Evolutionary conservation across 2,329 filamentous ascomycete genomes (phyloP), one percentile per base, ranked within the genome.

Genomic region (Achaetomium macrosporum): DNA sequence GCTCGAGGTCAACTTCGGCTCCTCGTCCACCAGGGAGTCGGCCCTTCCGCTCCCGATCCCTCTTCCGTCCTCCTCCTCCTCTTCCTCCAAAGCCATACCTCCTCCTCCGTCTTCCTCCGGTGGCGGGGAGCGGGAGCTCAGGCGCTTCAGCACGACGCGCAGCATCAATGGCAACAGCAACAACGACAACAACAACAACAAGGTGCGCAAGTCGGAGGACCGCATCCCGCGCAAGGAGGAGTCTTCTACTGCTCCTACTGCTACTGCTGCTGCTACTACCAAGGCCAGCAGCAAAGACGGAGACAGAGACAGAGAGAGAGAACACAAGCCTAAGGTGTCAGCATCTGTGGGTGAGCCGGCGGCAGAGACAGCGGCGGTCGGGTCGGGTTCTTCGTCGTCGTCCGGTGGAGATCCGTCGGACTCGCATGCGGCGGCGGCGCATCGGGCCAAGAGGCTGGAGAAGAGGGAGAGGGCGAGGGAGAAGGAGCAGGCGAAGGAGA

Each of bases 1-100:
- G 19, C 25, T 66, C 37, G 63, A 66, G 56, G 45, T 64, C 43
- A 63, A 61, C 54, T 58, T 59, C 42, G 17, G 44, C 35, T 13
- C 19, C 12, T 31, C 25, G 7, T 25, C 25, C 25, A 25, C 57
- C 20, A 48, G 19, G 36, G 56, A 58, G 10, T 39, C 39, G 5
- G 47, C 25, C 33, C 47, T 25, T 29, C 42, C 8, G 12, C 52
- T 12, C 13, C 50, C 42, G 12, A 46, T 17, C 39, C 45, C 33
- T 13, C 41, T 49, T 11, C 50, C 53, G 42, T 5, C 57, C 3
- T 51, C 57, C 7, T 53, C 59, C 17, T 29, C 17, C 5, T 50
- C 56, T 8, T 46, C 37, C 31, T 41, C 49, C 42, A 33, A 25
- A 36, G 40, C 49, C 2, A 19, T 31, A 25, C 25, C 25, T 25